Evolutionary conservation across 257 asterid genomes (phyloP), one percentile per base, ranked within the genome.

Genomic region (Solanum etuberosum): DNA sequence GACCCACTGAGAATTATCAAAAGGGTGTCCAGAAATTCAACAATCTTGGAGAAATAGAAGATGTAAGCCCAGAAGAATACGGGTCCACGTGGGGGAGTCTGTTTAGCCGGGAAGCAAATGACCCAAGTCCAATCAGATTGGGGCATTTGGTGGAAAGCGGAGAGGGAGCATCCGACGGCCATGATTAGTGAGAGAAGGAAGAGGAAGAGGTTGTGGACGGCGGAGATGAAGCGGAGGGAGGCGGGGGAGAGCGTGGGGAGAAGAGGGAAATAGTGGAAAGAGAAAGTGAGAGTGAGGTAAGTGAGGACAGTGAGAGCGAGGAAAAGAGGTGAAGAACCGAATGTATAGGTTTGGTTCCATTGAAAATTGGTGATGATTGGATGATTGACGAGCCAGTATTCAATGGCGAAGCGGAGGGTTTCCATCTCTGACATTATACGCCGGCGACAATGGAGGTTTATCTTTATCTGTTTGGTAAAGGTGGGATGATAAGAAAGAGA

Each of bases 51-150:
- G 88, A 96, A 90, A 87, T 96, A 95, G 90, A 96, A 96, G 3
- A 94, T 90, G 92, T 95, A 95, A 46, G 98, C 99, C 98, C 98
- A 96, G 94, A 96, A 96, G 90, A 96, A 96, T 0, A 94, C 90
- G 16, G 98, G 95, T 14, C 98, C 98, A 6, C 87, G 90, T 2
- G 95, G 93, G 27, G 91, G 96, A 38, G 96, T 93, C 15, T 20
- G 83, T 76, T 82, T 65, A 88, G 88, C 34, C 14, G 99, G 99
- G 93, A 96, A 96, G 92, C 99, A 96, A 88, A 96, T 65, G 40
- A 94, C 72, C 99, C 99, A 96, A 42, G 89, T 90, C 88, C 90
- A 93, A 54, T 84, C 86, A 76, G 63, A 32, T 10, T 90, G 86
- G 40, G 97, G 98, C 88, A 93, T 92, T 59, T 93, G 98, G 91